Evolutionary conservation across 2,329 filamentous ascomycete genomes (phyloP).

Genomic region (Colletotrichum neosansevieriae): DNA sequence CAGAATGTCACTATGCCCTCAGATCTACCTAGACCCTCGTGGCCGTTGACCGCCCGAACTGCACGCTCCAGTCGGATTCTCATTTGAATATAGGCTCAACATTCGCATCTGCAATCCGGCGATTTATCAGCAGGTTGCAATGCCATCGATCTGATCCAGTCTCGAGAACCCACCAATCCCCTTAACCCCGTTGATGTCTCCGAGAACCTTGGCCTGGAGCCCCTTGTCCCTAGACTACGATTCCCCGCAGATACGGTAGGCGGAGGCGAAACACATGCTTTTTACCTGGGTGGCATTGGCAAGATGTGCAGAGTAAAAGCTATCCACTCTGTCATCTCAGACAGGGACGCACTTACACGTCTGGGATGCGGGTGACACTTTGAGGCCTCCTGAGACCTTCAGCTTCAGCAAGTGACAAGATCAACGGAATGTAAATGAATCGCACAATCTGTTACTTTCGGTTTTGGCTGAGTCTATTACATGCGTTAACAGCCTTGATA

Average conservation of each 20-base stretch:
- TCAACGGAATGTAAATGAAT: too few species aligned
- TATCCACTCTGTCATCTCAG: not conserved
- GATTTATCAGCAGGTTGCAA: not conserved
- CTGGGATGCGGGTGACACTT: not conserved
- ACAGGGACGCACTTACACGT: too few species aligned
- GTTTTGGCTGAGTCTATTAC: too few species aligned
- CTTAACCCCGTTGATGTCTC: not conserved
- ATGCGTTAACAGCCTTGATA: too few species aligned
- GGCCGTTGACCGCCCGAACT: not conserved
- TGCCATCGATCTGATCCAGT: conserved; percentile 2
- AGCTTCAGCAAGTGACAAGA: not conserved
- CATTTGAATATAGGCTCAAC: not conserved
- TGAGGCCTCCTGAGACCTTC: not conserved
- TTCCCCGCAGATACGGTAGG: conserved; percentile 16
- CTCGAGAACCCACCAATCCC: not conserved
- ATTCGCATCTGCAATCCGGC: not conserved
- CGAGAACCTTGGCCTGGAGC: not conserved
- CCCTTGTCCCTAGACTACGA: not conserved
- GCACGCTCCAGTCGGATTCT: not conserved
- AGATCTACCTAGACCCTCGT: too few species aligned
- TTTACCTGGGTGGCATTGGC: conserved; percentile 1
- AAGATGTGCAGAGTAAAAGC: too few species aligned
- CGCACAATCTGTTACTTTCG: too few species aligned
- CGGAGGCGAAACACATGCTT: conserved; percentile 22
- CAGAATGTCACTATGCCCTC: not conserved